Base-by-base conservation (phyloP, 805 yeast species). In the Candida krabiensis region DNA sequence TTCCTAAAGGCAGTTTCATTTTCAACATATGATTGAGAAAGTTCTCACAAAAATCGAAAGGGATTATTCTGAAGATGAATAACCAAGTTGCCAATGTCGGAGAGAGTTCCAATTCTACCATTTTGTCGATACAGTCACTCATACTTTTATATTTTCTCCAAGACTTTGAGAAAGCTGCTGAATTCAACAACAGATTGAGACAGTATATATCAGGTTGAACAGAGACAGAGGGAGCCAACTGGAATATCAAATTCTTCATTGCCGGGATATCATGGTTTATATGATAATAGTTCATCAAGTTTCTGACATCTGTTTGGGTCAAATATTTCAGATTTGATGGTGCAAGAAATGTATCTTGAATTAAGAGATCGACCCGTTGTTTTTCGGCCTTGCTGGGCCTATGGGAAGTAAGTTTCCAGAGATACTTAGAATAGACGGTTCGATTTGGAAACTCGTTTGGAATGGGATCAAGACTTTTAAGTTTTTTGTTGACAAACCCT, bases 81-180 rank as follows among this genome's bases (percentile, higher is more conserved):
- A 40, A 27, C 50, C 47, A 46, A 4, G 50, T 40, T 2, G 43
- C 35, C 21, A 44, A 24, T 3, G 47, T 46, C 17, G 50, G 50
- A 2, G 24, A 30, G 15, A 46, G 33, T 14, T 40, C 38, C 16
- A 26, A 30, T 12, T 34, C 28, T 11, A 42, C 35, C 9, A 46
- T 30, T 30, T 37, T 27, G 19, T 42, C 37, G 9, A 46, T 28
- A 14, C 29, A 22, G 6, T 14, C 11, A 8, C 9, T 30, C 22
- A 36, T 16, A 14, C 8, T 5, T 8, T 12, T 6, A 15, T 21
- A 24, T 23, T 16, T 33, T 9, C 5, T 7, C 9, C 7, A 6
- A 6, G 19, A 9, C 15, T 14, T 19, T 6, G 9, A 16, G 12
- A 11, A 8, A 4, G 6, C 19, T 4, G 34, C 28, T 2, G 46